These are phyloP conservation scores for Nymphaea thermarum DNA, from an alignment of 164 flowering plant species.

Conservation along the genomic window DNA sequence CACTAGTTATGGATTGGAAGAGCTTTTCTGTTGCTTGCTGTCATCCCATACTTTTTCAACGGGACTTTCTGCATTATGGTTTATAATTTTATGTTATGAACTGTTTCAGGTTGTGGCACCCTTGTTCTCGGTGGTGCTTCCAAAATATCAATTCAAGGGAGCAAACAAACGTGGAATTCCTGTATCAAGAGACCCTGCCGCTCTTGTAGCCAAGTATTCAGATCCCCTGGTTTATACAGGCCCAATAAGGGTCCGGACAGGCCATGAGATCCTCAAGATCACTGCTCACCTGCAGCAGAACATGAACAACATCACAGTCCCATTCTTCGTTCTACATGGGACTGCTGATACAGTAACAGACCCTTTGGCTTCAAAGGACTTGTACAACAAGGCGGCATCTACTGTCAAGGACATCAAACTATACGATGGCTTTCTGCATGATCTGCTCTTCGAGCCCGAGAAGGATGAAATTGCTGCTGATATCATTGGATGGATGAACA, in stretches of 20 bases:
- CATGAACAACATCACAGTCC: slow-evolving; percentile 67
- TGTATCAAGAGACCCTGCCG: slow-evolving; percentile 89
- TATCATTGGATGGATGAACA: slow-evolving; percentile 86
- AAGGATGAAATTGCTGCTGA: slow-evolving; percentile 73
- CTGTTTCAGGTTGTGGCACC: slow-evolving; percentile 77
- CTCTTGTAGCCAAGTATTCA: slow-evolving; percentile 76
- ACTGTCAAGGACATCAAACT: slow-evolving; percentile 77
- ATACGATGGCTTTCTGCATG: slow-evolving; percentile 88
- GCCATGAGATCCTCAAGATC: slow-evolving; percentile 84
- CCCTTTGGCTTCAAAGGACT: slow-evolving; percentile 84
- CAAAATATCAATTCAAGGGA: slow-evolving; percentile 86
- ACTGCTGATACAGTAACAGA: slow-evolving; percentile 90
- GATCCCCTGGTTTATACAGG: slow-evolving; percentile 98
- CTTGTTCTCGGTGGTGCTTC: slow-evolving; percentile 64
- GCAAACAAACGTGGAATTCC: slow-evolving; percentile 98
- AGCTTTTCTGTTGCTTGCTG: too few species aligned
- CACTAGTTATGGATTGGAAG: too few species aligned
- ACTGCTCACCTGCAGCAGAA: slow-evolving; percentile 62
- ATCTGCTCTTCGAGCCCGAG: slow-evolving; percentile 95
- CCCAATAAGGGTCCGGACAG: slow-evolving; percentile 90
- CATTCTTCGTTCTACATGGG: slow-evolving; percentile 93
- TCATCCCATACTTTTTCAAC: too few species aligned
- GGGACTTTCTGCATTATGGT: too few species aligned
- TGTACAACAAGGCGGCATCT: slow-evolving; percentile 73
- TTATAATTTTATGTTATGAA: neutral